Evolutionary conservation across 768 basidiomycete genomes (phyloP).

Genomic region (Cyclocybe aegerita): DNA sequence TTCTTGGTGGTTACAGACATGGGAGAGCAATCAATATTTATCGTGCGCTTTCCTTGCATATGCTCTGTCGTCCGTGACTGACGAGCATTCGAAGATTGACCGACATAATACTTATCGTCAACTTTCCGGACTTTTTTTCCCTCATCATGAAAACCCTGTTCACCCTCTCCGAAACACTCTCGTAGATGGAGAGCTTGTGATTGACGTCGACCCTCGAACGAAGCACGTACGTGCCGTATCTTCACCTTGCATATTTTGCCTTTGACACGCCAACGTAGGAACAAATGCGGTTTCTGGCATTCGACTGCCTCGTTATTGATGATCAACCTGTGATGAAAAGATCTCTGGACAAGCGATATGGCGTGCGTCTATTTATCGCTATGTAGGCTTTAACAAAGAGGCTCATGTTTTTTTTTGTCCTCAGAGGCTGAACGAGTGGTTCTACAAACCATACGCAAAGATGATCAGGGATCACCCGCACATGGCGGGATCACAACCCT

Average conservation of each 20-base stretch:
- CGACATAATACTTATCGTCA: constrained; percentile 86
- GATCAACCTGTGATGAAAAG: constrained; percentile 85
- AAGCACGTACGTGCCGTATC: constrained; percentile 51
- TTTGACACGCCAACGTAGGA: constrained; percentile 46
- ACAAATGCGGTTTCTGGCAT: constrained; percentile 79
- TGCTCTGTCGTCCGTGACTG: background rate
- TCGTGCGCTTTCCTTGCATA: constrained; percentile 51
- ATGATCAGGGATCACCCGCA: constrained; percentile 70
- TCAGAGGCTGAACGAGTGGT: constrained; percentile 79
- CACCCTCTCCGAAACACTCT: constrained; percentile 76
- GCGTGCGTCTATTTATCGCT: constrained; percentile 50
- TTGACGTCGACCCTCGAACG: constrained; percentile 81
- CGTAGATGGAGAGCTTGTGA: constrained; percentile 91
- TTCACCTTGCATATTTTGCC: background rate
- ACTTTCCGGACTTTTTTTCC: constrained; percentile 80
- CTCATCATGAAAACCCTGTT: constrained; percentile 75
- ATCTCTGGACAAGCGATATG: constrained; percentile 84
- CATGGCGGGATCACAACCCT: constrained; percentile 65
- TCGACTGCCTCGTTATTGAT: constrained; percentile 90
- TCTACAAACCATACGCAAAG: constrained; percentile 76
- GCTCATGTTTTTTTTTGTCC: background rate
- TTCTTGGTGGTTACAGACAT: constrained; percentile 71
- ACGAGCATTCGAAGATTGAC: constrained; percentile 69
- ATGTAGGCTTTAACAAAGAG: constrained; percentile 8
- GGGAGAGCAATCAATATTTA: constrained; percentile 60